Evolutionary conservation across 2,329 filamentous ascomycete genomes (phyloP), one percentile per base, ranked within the genome.

Genomic region (Acephala macrosclerotiorum): DNA sequence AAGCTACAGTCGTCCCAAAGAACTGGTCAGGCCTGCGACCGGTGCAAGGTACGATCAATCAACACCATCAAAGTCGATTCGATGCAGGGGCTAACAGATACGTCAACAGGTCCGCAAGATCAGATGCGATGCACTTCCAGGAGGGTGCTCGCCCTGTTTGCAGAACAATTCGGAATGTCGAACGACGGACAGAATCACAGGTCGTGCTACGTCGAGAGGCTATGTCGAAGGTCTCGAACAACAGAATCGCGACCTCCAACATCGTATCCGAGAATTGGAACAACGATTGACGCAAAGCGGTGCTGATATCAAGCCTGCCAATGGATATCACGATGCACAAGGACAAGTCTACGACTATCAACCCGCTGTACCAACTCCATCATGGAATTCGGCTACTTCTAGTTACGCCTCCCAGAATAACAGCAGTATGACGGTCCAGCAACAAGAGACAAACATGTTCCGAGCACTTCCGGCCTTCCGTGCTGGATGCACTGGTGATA

Each of bases 181-280:
- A 79, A 94, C 94, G 61, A 97, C 93, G 65, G 93, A 97, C 78
- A 89, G 93, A 72, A 93, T 96, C 75, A 94, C 92, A 3, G 92
- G 93, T 65, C 89, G 91, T 68, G 92, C 93, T 59, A 91, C 92
- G 66, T 87, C 89, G 64, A 85, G 93, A 72, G 93, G 93, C 61
- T 93, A 95, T 74, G 83, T 92, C 70, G 90, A 94, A 75, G 86
- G 89, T 71, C 82, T 96, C 63, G 92, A 97, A 78, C 84, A 86
- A 66, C 88, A 94, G 74, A 89, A 90, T 77, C 81, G 79, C n/a
- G 85, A 85, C 71, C 86, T 95, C 80, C 83, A 89, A 69, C 81
- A 83, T 63, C 88, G 89, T 71, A 85, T 95, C 45, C 83, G 85
- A 38, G 87, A 91, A 68, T 83, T 95, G 68, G 89, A 94, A 76